Evolutionary conservation across 257 asterid species (phyloP), one percentile per base, ranked within the genome.

Genomic region (Cordia subcordata): DNA sequence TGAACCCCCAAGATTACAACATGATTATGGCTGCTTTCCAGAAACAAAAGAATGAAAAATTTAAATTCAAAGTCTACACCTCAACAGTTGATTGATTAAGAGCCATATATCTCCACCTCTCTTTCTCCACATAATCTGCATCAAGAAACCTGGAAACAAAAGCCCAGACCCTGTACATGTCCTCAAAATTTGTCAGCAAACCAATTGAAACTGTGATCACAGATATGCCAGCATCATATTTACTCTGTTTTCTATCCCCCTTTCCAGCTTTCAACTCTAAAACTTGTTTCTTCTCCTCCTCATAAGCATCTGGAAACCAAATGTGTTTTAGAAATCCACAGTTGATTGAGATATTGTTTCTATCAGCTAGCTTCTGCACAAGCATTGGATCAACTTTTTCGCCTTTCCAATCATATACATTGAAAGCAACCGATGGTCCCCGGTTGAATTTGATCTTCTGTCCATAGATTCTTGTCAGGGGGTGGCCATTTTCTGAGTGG

Each of bases 121-220:
- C 96, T 60, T 87, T 90, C 88, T 87, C 96, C 63, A 87, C 88
- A 70, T 82, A 90, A 85, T 90, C 97, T 10, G 97, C 97, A 72
- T 90, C 97, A 73, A 87, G 64, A 58, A 90, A 90, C 72, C 84
- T 87, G 11, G 97, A 68, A 65, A 87, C 65, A 62, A 87, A 90
- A 4, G 67, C 81, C 97, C 97, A 90, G 9, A 87, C 17, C 63
- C 85, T 80, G 3, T 82, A 79, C 79, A 87, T 49, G 32, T 90
- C 97, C 33, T 85, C 94, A 61, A 87, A 85, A 53, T 83, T 69
- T 15, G 70, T 83, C 82, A 83, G 47, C 78, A 83, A 72, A 5
- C 85, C 87, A 4, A 85, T 13, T 4, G 87, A 81, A 68, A 63
- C 68, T 8, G 91, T 78, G 0, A 82, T 82, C n/a, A 82, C 94